Conservation (phyloP, 2,329 filamentous ascomycete species). For the Xylaria arbuscula region DNA sequence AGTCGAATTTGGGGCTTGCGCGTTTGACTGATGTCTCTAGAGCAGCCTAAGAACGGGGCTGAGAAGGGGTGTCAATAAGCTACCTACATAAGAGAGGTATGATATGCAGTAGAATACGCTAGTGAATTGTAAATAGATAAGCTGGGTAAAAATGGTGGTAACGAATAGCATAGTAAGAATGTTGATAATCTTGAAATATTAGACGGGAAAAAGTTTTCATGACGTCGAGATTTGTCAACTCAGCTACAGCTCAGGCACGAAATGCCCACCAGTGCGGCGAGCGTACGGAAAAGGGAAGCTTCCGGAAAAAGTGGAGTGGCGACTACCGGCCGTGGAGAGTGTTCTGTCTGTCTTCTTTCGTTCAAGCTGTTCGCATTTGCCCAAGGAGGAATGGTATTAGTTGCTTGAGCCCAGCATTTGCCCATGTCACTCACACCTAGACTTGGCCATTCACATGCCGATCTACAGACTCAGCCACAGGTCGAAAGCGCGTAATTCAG, state of each 20-base stretch:
- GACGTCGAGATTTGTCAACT: slow-evolving; percentile 37
- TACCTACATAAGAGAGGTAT: slow-evolving; percentile 3
- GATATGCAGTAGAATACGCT: neutral
- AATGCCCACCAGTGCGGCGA: slow-evolving; percentile 32
- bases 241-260: slow-evolving; percentile 5
- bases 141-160: neutral
- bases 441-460: slow-evolving; percentile 30
- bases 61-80: slow-evolving; percentile 26
- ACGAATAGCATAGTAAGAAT: slow-evolving; percentile 3
- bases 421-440: slow-evolving; percentile 20
- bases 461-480: slow-evolving; percentile 31
- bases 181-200: slow-evolving; percentile 14
- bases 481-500: slow-evolving; percentile 29
- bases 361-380: slow-evolving; percentile 17
- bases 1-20: slow-evolving; percentile 14
- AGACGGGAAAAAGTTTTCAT: slow-evolving; percentile 23
- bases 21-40: slow-evolving; percentile 14
- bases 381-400: neutral
- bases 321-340: slow-evolving; percentile 8
- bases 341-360: neutral
- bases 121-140: neutral
- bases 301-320: slow-evolving; percentile 48
- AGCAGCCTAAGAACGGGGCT: slow-evolving; percentile 27
- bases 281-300: slow-evolving; percentile 43
- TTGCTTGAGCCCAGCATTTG: slow-evolving; percentile 3